Percentiles rank a stretch among this genome's conserved stretches.
These are phyloP conservation scores for Sphagnum tenellum DNA, from an alignment of 225 moss, liverwort and hornwort species.

Conservation along the genomic window DNA sequence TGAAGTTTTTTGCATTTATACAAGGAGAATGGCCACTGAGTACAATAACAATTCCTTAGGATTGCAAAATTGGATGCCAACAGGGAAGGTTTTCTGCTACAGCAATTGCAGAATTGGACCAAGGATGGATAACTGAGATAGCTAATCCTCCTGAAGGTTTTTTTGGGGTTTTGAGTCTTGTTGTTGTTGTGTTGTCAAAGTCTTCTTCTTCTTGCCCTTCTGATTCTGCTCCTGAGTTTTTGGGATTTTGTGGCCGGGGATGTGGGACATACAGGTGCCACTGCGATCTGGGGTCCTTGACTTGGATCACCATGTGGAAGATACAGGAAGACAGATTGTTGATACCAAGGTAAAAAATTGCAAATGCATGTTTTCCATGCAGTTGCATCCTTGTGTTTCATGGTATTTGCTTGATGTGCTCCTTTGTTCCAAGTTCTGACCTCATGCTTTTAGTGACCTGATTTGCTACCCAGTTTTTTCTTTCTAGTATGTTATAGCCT, in stretches of 20 bases:
- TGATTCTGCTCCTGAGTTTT: not conserved
- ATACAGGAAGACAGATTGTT: slow-evolving; percentile 62
- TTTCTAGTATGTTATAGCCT: too few species aligned
- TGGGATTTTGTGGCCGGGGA: slow-evolving; percentile 1
- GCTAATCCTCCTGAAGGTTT: not conserved
- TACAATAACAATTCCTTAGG: too few species aligned
- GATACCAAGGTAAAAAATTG: slow-evolving; percentile 34
- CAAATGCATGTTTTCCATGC: too few species aligned
- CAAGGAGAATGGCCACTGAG: too few species aligned
- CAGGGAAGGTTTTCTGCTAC: not conserved
- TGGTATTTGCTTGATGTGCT: not conserved
- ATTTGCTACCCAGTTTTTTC: too few species aligned
- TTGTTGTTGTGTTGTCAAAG: not conserved
- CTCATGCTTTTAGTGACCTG: too few species aligned
- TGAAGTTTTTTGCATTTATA: not conserved
- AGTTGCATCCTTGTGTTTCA: not conserved
- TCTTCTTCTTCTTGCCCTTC: not conserved
- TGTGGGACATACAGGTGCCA: slow-evolving; percentile 26
- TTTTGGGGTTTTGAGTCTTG: not conserved
- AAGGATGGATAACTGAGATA: not conserved
- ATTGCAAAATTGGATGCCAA: too few species aligned
- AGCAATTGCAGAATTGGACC: not conserved
- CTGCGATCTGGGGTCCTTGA: slow-evolving; percentile 63
- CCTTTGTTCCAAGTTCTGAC: not conserved
- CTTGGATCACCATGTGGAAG: slow-evolving; percentile 57